Conservation (phyloP, 1,139 yeast species). For the Meyerozyma smithsonii region DNA sequence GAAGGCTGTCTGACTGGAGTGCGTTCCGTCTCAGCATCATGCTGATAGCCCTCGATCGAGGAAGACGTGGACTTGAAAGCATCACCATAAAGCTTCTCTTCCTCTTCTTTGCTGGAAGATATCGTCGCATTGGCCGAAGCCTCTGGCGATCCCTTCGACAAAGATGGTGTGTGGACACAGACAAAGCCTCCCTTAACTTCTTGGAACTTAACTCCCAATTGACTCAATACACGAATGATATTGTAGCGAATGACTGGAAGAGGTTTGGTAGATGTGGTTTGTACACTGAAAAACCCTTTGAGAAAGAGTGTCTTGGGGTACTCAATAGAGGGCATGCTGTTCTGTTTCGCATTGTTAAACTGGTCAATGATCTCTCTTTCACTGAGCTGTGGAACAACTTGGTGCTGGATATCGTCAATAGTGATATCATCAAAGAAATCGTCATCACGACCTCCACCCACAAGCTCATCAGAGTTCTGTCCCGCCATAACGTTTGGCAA, state of each 20-base stretch:
- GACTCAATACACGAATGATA: slow-evolving; percentile 71
- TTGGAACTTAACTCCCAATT: slow-evolving; percentile 73
- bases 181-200: slow-evolving; percentile 95
- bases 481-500: slow-evolving; percentile 44
- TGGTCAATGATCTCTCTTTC: slow-evolving; percentile 65
- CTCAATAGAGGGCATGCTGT: slow-evolving; percentile 90
- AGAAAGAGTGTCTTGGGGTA: slow-evolving; percentile 87
- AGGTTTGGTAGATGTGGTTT: slow-evolving; percentile 91
- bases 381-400: slow-evolving; percentile 39
- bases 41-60: slow-evolving; percentile 20
- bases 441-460: slow-evolving; percentile 33
- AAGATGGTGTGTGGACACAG: slow-evolving; percentile 66
- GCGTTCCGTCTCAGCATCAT: slow-evolving; percentile 5
- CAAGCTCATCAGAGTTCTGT: slow-evolving; percentile 41
- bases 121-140: slow-evolving; percentile 17
- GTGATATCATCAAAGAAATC: slow-evolving; percentile 67
- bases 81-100: slow-evolving; percentile 38
- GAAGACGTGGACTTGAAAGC: slow-evolving; percentile 38
- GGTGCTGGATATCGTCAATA: slow-evolving; percentile 39
- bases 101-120: slow-evolving; percentile 28
- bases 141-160: slow-evolving; percentile 12
- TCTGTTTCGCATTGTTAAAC: slow-evolving; percentile 66
- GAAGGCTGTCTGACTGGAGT: slow-evolving; percentile 41
- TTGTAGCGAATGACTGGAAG: slow-evolving; percentile 84
- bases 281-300: slow-evolving; percentile 93